Evolutionary conservation across 2,329 filamentous ascomycete genomes (phyloP).

Genomic region (Aspergillus felis): DNA sequence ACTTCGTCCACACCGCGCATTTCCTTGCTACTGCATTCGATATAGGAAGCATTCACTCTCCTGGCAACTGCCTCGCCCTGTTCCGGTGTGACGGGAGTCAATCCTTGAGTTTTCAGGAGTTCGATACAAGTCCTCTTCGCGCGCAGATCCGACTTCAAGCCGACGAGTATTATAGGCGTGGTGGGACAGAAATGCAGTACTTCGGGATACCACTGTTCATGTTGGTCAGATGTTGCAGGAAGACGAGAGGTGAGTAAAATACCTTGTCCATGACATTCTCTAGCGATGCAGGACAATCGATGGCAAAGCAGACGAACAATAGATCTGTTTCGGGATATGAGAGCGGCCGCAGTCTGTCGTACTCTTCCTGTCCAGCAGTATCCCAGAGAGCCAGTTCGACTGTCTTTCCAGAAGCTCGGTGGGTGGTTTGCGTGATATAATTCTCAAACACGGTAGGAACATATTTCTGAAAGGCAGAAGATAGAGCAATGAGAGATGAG

Average conservation of each 20-base stretch:
- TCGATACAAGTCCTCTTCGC: slow-evolving; percentile 96
- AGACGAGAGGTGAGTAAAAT: slow-evolving; percentile 23
- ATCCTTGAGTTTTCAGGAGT: slow-evolving; percentile 94
- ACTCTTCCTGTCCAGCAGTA: slow-evolving; percentile 97
- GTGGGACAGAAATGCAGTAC: slow-evolving; percentile 98
- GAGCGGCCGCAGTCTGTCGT: slow-evolving; percentile 89
- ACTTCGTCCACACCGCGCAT: slow-evolving; percentile 95
- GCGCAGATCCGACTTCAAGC: slow-evolving; percentile 94
- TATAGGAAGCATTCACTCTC: slow-evolving; percentile 93
- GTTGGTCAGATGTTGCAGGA: slow-evolving; percentile 5
- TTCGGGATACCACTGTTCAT: slow-evolving; percentile 91
- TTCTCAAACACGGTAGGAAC: slow-evolving; percentile 99
- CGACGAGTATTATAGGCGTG: slow-evolving; percentile 90
- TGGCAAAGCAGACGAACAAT: slow-evolving; percentile 97
- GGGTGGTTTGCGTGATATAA: slow-evolving; percentile 96
- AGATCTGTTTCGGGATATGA: slow-evolving; percentile 98
- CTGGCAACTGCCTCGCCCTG: slow-evolving; percentile 83
- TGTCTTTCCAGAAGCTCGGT: slow-evolving; percentile 82
- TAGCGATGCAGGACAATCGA: slow-evolving; percentile 95
- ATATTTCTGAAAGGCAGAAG: slow-evolving; percentile 71
- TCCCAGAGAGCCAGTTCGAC: slow-evolving; percentile 98
- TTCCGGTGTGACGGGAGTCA: slow-evolving; percentile 88
- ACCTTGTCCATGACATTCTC: slow-evolving; percentile 99
- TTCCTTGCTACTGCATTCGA: slow-evolving; percentile 98
- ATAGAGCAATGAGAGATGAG: slow-evolving; percentile 6